These are phyloP conservation scores for Alternaria tenuissima DNA, from an alignment of 2,329 filamentous ascomycete species.

Conservation along the genomic window DNA sequence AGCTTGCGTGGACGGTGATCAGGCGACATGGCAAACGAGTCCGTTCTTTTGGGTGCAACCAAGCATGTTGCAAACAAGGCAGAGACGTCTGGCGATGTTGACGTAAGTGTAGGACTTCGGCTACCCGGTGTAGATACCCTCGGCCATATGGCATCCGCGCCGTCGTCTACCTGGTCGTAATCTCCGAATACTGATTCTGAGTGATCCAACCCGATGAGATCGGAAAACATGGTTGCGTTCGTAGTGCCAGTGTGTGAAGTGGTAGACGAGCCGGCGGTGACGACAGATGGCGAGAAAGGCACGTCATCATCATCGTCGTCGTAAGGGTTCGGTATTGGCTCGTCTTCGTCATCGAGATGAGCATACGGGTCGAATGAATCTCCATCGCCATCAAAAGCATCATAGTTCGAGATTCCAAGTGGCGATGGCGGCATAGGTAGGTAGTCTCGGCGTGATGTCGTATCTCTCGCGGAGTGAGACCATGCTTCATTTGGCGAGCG, in stretches of 20 bases:
- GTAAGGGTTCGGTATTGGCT: conserved; percentile 14
- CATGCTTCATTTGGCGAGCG: conserved; percentile 48
- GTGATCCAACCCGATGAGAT: conserved; percentile 33
- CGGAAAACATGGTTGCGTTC: conserved; percentile 22
- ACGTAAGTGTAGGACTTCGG: background rate
- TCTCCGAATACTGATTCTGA: conserved; percentile 33
- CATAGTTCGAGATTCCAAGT: conserved; percentile 55
- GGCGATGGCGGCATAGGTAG: conserved; percentile 49
- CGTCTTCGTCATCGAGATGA: conserved; percentile 43
- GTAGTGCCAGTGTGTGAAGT: conserved; percentile 12
- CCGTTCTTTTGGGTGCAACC: conserved; percentile 17
- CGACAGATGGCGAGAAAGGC: conserved; percentile 25
- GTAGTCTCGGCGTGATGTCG: conserved; percentile 35
- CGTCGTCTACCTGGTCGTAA: conserved; percentile 39
- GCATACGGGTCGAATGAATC: conserved; percentile 39
- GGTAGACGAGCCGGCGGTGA: conserved; percentile 16
- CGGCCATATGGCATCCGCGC: conserved; percentile 33
- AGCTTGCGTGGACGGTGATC: conserved; percentile 19
- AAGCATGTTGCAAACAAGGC: conserved; percentile 22
- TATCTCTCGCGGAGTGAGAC: conserved; percentile 27
- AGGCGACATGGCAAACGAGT: conserved; percentile 28
- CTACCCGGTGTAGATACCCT: conserved; percentile 9
- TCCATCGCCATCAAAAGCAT: conserved; percentile 53
- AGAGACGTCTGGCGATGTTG: conserved; percentile 30
- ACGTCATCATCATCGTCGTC: conserved; percentile 23